Base-by-base conservation (phyloP, 495 filamentous ascomycete genomes). In the Penicillium coprophilum region DNA sequence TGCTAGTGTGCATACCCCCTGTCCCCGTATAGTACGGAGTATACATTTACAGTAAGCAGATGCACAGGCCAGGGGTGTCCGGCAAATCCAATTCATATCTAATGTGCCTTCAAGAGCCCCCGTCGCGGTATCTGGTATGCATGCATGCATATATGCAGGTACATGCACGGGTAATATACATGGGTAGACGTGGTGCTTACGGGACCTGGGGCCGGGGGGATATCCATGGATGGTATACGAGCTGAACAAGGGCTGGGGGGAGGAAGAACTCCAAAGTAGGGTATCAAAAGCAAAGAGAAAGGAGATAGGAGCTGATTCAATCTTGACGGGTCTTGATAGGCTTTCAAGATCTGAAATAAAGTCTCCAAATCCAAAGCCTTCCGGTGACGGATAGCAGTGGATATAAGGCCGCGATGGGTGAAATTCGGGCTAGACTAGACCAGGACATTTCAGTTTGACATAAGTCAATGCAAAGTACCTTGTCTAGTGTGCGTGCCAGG, bases 141-240 rank as follows among this genome's bases (percentile, higher is more conserved):
- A 13, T 60, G 57, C 63, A 66, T 66, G 57, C 53, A 59, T 57
- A 52, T 60, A 63, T 66, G 57, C 60, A 66, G 60, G 63, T 66
- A 66, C 63, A 54, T 61, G 62, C 62, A 61, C 21, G 46, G 50
- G 50, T 41, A 34, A 44, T 45, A 15, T 53, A 53, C 17, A 20
- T 44, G n/a, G 20, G 21, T n/a, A 43, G 39, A 47, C 50, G 39
- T 53, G 50, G 40, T 19, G 24, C 24, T n/a, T 38, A 38, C 17
- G 34, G n/a, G 15, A 3, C 34, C 15, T 38, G 34, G n/a, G 15
- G 7, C 34, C 15, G 4, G 24, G 4, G 24, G 24, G 24, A 27
- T 27, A 27, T n/a, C n/a, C n/a, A n/a, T n/a, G n/a, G n/a, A n/a
- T 38, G 34, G 6, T 17, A 8, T 8, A 38, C 34, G 15, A 38